Conservation (phyloP, 192 early-diverging fungal genomes). For the Rhizophagus sp. region DNA sequence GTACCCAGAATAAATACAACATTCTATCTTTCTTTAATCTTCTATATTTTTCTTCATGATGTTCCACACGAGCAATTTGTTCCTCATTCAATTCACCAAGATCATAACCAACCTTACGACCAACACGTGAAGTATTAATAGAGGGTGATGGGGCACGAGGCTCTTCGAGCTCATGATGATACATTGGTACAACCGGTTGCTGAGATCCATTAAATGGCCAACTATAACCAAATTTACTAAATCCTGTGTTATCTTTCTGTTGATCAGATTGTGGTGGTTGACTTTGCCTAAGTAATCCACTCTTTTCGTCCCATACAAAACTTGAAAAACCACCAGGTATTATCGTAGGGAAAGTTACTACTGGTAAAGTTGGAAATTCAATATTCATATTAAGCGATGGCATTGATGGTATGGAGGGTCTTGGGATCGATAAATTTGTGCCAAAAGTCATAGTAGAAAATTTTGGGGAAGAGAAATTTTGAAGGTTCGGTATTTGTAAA, state of each 20-base stretch:
- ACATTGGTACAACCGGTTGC: slow-evolving; percentile 28
- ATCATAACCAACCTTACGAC: slow-evolving; percentile 13
- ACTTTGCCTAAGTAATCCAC: background rate
- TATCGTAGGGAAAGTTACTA: slow-evolving; percentile 23
- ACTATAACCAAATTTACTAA: slow-evolving; percentile 15
- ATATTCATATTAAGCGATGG: slow-evolving; percentile 27
- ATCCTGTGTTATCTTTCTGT: background rate
- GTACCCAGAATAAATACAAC: slow-evolving; percentile 62
- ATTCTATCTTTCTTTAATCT: slow-evolving; percentile 52
- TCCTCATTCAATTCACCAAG: slow-evolving; percentile 1
- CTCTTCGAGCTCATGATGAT: slow-evolving; percentile 16
- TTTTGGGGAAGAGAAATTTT: slow-evolving; percentile 24
- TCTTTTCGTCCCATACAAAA: slow-evolving; percentile 22
- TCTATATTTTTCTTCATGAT: slow-evolving; percentile 42
- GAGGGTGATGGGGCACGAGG: background rate
- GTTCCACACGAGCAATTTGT: background rate
- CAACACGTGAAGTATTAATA: background rate
- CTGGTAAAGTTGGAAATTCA: slow-evolving; percentile 27
- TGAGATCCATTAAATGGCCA: slow-evolving; percentile 23
- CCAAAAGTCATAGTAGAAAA: slow-evolving; percentile 30
- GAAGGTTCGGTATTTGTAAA: slow-evolving; percentile 21
- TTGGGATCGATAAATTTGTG: slow-evolving; percentile 23
- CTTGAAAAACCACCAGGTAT: background rate
- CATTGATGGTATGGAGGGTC: slow-evolving; percentile 29
- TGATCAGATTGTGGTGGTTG: background rate